Conservation (phyloP, 2,329 filamentous ascomycete genomes). For the Xylariaceae sp. region DNA sequence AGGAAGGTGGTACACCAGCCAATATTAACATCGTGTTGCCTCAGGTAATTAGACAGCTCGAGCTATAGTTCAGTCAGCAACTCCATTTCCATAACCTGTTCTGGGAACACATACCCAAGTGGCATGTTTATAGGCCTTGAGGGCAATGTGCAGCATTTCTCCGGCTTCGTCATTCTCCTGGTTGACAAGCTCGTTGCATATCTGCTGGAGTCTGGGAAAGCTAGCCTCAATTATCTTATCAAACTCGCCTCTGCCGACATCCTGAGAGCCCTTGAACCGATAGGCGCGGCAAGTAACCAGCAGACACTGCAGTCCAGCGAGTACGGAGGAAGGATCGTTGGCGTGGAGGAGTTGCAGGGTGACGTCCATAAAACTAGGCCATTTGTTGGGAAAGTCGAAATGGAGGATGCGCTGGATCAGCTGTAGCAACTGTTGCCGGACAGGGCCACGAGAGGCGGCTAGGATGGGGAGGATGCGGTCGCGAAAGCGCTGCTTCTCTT, state of each 20-base stretch:
- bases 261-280: constrained; percentile 81
- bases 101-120: constrained; percentile 70
- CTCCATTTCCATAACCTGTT: background rate
- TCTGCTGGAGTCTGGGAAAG: constrained; percentile 82
- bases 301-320: constrained; percentile 90
- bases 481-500: constrained; percentile 83
- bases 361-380: constrained; percentile 92
- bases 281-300: constrained; percentile 94
- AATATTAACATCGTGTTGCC: constrained; percentile 79
- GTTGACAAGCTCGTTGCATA: constrained; percentile 84
- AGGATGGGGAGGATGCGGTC: constrained; percentile 87
- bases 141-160: constrained; percentile 91
- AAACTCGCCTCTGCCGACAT: constrained; percentile 76
- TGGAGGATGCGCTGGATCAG: constrained; percentile 94
- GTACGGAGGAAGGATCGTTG: constrained; percentile 81
- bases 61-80: constrained; percentile 56
- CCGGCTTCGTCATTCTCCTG: constrained; percentile 92
- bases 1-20: constrained; percentile 97
- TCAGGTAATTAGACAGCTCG: constrained; percentile 76
- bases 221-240: constrained; percentile 90
- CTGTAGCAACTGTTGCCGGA: constrained; percentile 90
- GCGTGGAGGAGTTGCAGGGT: constrained; percentile 85
- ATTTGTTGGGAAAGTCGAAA: constrained; percentile 89
- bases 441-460: constrained; percentile 72
- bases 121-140: constrained; percentile 98